Evolutionary conservation across 129 eudicot species (phyloP).

Genomic region (Flaveria sonorensis): DNA sequence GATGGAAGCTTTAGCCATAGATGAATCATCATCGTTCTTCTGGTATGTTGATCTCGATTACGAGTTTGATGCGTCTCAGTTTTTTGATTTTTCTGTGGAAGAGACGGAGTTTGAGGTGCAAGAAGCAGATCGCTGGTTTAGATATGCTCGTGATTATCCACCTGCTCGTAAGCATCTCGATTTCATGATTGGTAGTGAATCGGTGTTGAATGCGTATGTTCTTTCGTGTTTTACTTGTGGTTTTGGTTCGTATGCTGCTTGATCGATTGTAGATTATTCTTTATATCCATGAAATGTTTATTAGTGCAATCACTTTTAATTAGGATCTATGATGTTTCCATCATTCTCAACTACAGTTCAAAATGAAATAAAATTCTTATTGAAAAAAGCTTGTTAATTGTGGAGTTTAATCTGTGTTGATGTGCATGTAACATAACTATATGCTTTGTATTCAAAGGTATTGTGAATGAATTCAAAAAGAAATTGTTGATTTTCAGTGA

Average conservation of each 20-base stretch:
- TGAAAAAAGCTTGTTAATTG: not conserved
- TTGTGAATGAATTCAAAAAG: not conserved
- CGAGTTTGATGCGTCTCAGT: slow-evolving; percentile 72
- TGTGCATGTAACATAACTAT: slow-evolving; percentile 2
- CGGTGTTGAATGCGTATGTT: not conserved
- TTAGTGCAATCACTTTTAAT: not conserved
- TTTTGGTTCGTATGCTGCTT: not conserved
- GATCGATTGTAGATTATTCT: too few species aligned
- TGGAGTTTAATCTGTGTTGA: not conserved
- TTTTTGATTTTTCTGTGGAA: slow-evolving; percentile 55
- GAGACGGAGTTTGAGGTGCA: slow-evolving; percentile 50
- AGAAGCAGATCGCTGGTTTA: slow-evolving; percentile 74
- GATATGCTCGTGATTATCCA: slow-evolving; percentile 48
- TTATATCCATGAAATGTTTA: too few species aligned
- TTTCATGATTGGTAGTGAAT: slow-evolving; percentile 12
- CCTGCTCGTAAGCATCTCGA: slow-evolving; percentile 68
- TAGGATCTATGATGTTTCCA: too few species aligned
- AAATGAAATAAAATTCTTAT: not conserved
- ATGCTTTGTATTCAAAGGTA: not conserved
- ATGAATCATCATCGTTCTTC: slow-evolving; percentile 16
- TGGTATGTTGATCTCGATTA: slow-evolving; percentile 50
- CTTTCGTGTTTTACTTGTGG: not conserved
- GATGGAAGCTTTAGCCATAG: slow-evolving; percentile 37
- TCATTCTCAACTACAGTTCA: too few species aligned
- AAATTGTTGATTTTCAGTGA: slow-evolving; percentile 4